A percentile compares a stretch with the other conserved stretches of the same genome.
Conservation (phyloP, 1,139 yeast genomes). For the Scheffersomyces cryptocercus region DNA sequence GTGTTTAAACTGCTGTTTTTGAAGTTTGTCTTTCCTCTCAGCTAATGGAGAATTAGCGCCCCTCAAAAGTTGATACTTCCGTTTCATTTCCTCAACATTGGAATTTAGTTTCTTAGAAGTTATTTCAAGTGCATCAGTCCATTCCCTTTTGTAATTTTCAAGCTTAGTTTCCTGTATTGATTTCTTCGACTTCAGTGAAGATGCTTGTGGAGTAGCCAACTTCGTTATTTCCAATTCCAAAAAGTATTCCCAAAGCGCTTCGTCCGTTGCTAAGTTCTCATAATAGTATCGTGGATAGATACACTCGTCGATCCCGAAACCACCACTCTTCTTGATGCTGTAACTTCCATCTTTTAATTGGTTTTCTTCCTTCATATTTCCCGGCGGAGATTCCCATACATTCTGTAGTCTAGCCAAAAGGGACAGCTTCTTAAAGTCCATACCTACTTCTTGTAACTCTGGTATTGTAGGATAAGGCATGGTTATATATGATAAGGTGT, state of each 20-base stretch:
- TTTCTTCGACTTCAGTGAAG: neutral
- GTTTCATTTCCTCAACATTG: conserved; percentile 9
- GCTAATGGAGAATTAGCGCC: conserved; percentile 14
- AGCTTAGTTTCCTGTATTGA: neutral
- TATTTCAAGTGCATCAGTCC: conserved; percentile 26
- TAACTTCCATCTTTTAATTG: conserved; percentile 26
- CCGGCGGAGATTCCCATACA: conserved; percentile 28
- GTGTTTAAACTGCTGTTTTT: conserved; percentile 23
- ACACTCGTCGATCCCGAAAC: conserved; percentile 26
- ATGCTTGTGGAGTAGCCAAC: conserved; percentile 2
- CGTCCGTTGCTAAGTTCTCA: conserved; percentile 27
- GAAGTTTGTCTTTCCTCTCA: conserved; percentile 20
- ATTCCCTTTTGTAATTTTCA: conserved; percentile 11
- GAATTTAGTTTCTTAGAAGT: conserved; percentile 11
- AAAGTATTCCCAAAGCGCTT: conserved; percentile 39
- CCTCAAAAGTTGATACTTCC: conserved; percentile 18
- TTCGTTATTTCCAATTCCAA: conserved; percentile 6
- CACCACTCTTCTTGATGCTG: conserved; percentile 30
- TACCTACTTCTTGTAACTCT: conserved; percentile 28
- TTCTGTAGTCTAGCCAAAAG: conserved; percentile 20
- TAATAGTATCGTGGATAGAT: conserved; percentile 33
- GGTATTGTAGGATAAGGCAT: conserved; percentile 24
- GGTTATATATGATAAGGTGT: conserved; percentile 29
- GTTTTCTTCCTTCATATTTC: conserved; percentile 12
- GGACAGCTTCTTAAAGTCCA: conserved; percentile 35